A percentile compares a stretch with the other conserved stretches of the same genome.
phyloP scores from a whole-genome alignment of 192 early-diverging fungal genomes.

The Coemansia sp. region DNA sequence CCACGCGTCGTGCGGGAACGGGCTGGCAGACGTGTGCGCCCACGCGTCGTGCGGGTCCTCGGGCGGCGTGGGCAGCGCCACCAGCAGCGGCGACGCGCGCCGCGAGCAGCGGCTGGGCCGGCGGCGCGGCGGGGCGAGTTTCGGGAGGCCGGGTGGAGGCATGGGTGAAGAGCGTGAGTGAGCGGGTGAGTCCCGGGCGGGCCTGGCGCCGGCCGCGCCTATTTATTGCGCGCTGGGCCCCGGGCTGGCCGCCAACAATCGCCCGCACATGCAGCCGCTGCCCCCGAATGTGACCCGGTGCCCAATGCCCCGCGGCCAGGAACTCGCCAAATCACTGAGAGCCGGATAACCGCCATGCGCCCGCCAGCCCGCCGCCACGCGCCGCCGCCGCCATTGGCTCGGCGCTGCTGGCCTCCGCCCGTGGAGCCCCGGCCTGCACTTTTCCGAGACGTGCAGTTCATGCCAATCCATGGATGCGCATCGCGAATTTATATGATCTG shows the following conservation, averaged over 20 bases:
- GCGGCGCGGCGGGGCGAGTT: conserved; percentile 2
- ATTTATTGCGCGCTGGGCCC: conserved; percentile 4
- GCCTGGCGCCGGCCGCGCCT: background rate
- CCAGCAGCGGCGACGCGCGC: background rate
- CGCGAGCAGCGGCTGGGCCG: conserved; percentile 9
- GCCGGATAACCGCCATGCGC: background rate
- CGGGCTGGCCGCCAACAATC: too few species aligned
- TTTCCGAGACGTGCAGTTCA: too few species aligned
- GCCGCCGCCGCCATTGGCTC: conserved; percentile 10
- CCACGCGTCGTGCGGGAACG: too few species aligned
- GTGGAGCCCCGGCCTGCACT: too few species aligned
- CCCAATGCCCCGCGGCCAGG: background rate
- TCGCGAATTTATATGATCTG: too few species aligned
- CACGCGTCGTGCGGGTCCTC: conserved; percentile 4
- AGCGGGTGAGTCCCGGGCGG: background rate
- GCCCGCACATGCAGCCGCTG: background rate
- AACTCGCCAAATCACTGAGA: background rate
- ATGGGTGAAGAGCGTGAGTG: background rate
- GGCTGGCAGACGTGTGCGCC: too few species aligned
- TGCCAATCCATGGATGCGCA: too few species aligned
- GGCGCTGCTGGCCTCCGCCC: background rate
- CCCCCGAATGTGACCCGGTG: conserved; percentile 9
- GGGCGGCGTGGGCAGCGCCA: conserved; percentile 29
- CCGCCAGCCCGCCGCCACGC: conserved; percentile 10
- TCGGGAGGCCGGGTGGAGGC: background rate